Evolutionary conservation across 2,329 filamentous ascomycete genomes (phyloP).

Genomic region (Colletotrichum tropicicola): DNA sequence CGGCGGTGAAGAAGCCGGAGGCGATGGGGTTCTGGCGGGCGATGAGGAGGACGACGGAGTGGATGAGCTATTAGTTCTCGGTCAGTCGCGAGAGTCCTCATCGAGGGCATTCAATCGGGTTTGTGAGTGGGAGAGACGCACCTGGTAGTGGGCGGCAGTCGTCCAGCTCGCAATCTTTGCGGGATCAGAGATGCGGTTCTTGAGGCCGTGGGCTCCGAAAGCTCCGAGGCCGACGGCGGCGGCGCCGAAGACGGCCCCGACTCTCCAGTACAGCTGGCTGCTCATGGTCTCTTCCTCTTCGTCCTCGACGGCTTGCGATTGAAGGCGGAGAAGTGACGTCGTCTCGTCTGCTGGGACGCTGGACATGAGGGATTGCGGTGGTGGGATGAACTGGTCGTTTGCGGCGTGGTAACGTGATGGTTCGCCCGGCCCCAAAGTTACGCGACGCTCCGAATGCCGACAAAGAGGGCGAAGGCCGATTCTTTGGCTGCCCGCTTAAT

Average conservation of each 20-base stretch:
- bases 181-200: slow-evolving; percentile 67
- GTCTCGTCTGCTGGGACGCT: background rate
- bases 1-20: slow-evolving; percentile 66
- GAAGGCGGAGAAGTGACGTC: background rate
- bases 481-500: background rate
- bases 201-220: slow-evolving; percentile 75
- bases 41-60: slow-evolving; percentile 68
- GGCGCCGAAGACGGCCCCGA: slow-evolving; percentile 71
- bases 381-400: background rate
- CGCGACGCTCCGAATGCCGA: background rate
- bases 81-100: background rate
- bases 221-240: slow-evolving; percentile 69
- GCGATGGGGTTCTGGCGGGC: slow-evolving; percentile 66
- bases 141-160: slow-evolving; percentile 75
- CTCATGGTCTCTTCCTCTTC: slow-evolving; percentile 30
- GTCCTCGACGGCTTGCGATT: background rate
- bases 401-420: too few species aligned
- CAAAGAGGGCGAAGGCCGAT: background rate
- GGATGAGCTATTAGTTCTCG: slow-evolving; percentile 60
- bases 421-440: background rate
- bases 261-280: slow-evolving; percentile 61
- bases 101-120: background rate
- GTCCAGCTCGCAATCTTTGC: slow-evolving; percentile 66
- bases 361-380: slow-evolving; percentile 10
- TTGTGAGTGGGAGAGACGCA: slow-evolving; percentile 36